Base-by-base conservation (phyloP, 208 protist species). In the Angomonas desouzai region DNA sequence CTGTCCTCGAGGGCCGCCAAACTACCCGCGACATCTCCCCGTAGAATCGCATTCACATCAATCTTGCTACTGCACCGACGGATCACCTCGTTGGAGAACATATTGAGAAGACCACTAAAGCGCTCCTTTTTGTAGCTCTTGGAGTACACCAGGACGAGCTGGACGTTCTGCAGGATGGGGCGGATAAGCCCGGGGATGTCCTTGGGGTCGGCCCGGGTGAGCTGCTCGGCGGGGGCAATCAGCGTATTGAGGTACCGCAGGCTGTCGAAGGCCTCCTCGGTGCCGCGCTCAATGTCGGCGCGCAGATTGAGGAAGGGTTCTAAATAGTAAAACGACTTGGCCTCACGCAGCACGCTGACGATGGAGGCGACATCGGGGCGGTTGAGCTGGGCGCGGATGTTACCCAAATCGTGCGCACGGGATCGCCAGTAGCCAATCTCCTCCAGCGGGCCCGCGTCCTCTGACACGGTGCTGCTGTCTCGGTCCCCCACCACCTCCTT, bases 51-150 rank as follows among this genome's bases (percentile, higher is more conserved):
- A 0, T 79, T 64, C 16, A 99, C 77, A 72, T 96, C 86, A 61
- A 99, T 98, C 64, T 87, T 74, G 38, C 72, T 81, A 65, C 91
- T 87, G 77, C 97, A 99, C 40, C 96, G 94, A 29, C 74, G 75
- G 72, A 99, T 98, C 65, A 99, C 97, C 74, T 98, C 95, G 77
- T 97, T 98, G 7, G 90, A 97, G 16, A 99, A 90, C 80, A 98
- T 94, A 23, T 88, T 79, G 47, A 98, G 83, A 25, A 98, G 79
- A 0, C 91, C 86, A 30, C 83, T 87, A 40, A 98, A 87, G 25
- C 89, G 83, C 61, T 99, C 95, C 66, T 97, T 96, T 72, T 97
- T 96, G 87, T 98, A 99, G 78, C 82, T 89, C 62, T 87, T 90
- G 20, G 94, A 98, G 70, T 93, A 87, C 30, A 90, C 73, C 55